Evolutionary conservation across 768 basidiomycete genomes (phyloP), one percentile per base, ranked within the genome.

Genomic region (Neoboletus brunneissimus): DNA sequence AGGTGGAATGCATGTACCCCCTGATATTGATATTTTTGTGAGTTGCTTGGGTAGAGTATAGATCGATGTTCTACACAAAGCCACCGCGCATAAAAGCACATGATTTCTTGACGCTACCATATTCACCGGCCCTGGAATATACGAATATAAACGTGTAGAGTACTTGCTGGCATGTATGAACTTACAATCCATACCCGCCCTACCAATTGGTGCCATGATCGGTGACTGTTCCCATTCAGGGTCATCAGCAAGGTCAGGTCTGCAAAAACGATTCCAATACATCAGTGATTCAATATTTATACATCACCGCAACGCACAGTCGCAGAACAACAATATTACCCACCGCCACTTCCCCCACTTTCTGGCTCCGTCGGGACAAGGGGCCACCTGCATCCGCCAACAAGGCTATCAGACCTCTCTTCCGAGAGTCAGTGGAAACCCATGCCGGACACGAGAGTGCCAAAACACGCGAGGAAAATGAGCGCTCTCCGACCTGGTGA

Each of bases 31-130:
- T 34, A 34, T 13, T 9, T 51, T 64, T 27, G 41, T 20, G 42
- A 59, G 67, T 40, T 62, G 67, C 56, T 67, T 73, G 11, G 85
- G 85, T 27, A 83, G 67, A 40, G 67, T 44, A 55, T 84, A 77
- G 3, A 84, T 68, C 23, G 76, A 67, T 23, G 72, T 76, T 60
- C 73, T 75, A 29, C 74, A 59, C 35, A 81, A 75, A 2, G 86
- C 78, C 5, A 80, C 59, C 9, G 80, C 77, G 61, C 82, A 86
- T 10, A 89, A 57, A 40, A 89, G 73, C 12, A 74, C 69, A 48
- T 76, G 72, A 61, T 87, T 89, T 32, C 81, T 88, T 5, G 90
- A 91, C 4, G 78, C 52, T 1, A 72, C 70, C 16, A 80, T 78
- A 56, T 76, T 78, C 27, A 84, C 65, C 4, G 88, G 86, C 54